phyloP scores from a whole-genome alignment of 2,329 filamentous ascomycete genomes.

The Fusarium sororula region DNA sequence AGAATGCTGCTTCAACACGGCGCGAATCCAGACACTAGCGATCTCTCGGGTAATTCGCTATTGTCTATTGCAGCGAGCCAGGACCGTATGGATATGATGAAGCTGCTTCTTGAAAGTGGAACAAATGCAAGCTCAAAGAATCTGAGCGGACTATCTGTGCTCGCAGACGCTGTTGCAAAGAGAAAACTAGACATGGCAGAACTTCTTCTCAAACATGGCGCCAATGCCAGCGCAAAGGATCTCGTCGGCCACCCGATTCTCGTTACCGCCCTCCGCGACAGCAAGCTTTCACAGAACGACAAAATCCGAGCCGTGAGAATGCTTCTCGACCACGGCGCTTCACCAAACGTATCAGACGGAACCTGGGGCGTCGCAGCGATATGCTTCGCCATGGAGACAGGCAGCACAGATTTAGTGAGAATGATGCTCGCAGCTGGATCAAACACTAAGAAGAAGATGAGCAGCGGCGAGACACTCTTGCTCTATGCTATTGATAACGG shows the following conservation, averaged over 20 bases:
- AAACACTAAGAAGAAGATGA: slow-evolving; percentile 40
- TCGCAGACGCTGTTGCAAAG: slow-evolving; percentile 47
- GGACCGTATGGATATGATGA: slow-evolving; percentile 44
- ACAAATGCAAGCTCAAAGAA: slow-evolving; percentile 45
- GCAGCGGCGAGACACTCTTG: slow-evolving; percentile 44
- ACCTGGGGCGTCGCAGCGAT: slow-evolving; percentile 36
- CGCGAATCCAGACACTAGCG: slow-evolving; percentile 46
- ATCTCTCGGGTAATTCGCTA: slow-evolving; percentile 45
- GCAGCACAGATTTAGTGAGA: slow-evolving; percentile 36
- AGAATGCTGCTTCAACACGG: slow-evolving; percentile 47
- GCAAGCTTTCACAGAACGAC: slow-evolving; percentile 35
- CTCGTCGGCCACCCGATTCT: slow-evolving; percentile 46
- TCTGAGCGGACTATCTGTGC: slow-evolving; percentile 45
- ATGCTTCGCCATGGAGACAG: slow-evolving; percentile 40
- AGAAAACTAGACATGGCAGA: slow-evolving; percentile 45
- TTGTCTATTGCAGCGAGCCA: slow-evolving; percentile 44
- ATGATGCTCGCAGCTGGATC: slow-evolving; percentile 45
- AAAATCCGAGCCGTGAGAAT: slow-evolving; percentile 41
- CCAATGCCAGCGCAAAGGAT: slow-evolving; percentile 46
- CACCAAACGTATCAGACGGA: slow-evolving; percentile 41
- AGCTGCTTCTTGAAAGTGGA: slow-evolving; percentile 48
- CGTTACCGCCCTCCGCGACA: slow-evolving; percentile 44
- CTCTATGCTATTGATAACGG: slow-evolving; percentile 44
- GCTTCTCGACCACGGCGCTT: slow-evolving; percentile 49
- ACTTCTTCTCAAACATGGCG: slow-evolving; percentile 47